Percentiles rank a stretch among this genome's conserved stretches.
phyloP scores from a whole-genome alignment of 1,139 yeast species.

The Pichia terricola region DNA sequence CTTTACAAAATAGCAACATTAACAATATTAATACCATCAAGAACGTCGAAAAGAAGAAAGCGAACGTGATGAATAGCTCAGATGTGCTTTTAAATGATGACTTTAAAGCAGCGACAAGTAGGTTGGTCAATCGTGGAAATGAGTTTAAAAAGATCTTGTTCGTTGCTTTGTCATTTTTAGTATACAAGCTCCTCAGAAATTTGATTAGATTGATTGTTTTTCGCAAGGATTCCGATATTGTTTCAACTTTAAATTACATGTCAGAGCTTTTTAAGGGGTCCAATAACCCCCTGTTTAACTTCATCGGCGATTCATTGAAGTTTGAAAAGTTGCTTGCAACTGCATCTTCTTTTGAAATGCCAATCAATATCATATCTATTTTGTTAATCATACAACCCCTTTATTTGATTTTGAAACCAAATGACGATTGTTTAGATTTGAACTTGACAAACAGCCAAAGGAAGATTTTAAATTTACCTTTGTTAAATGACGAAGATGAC shows the following conservation, averaged over 20 bases:
- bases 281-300: not conserved
- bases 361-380: constrained; percentile 11
- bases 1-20: not conserved
- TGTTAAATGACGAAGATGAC: constrained; percentile 5
- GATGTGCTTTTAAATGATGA: constrained; percentile 16
- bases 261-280: not conserved
- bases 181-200: constrained; percentile 19
- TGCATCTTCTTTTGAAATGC: not conserved
- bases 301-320: not conserved
- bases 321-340: constrained; percentile 7
- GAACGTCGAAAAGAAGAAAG: constrained; percentile 1
- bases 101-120: constrained; percentile 21
- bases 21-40: constrained; percentile 4
- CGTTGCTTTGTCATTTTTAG: constrained; percentile 13
- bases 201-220: constrained; percentile 14
- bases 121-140: constrained; percentile 22
- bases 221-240: constrained; percentile 3
- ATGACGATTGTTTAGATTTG: constrained; percentile 26
- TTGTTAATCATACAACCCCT: constrained; percentile 16
- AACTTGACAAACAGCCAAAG: constrained; percentile 24
- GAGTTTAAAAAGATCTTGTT: constrained; percentile 20
- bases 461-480: constrained; percentile 21
- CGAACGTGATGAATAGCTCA: not conserved
- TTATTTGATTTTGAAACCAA: constrained; percentile 22
- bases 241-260: not conserved